phyloP scores from a whole-genome alignment of 352 stramenopile species.

The Albugo candida region DNA sequence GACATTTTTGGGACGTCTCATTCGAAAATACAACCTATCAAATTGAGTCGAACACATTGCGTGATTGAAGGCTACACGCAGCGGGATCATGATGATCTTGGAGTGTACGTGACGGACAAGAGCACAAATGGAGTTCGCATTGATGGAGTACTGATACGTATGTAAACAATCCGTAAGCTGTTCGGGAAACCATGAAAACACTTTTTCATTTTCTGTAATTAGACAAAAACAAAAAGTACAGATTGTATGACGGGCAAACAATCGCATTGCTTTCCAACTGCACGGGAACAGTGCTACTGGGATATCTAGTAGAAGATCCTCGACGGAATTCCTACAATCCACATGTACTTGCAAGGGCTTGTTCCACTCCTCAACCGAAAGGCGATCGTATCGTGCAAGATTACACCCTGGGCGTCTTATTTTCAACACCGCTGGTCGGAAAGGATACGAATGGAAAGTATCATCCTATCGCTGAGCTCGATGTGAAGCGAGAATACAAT shows the following conservation, averaged over 20 bases:
- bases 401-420: slow-evolving; percentile 84
- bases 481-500: slow-evolving; percentile 62
- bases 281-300: slow-evolving; percentile 33
- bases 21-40: slow-evolving; percentile 23
- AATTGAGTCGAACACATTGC: slow-evolving; percentile 41
- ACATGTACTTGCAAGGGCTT: too few species aligned
- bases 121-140: slow-evolving; percentile 55
- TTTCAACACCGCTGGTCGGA: slow-evolving; percentile 84
- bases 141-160: slow-evolving; percentile 18
- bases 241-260: slow-evolving; percentile 33
- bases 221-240: slow-evolving; percentile 25
- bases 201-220: slow-evolving; percentile 1
- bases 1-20: slow-evolving; percentile 18
- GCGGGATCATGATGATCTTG: slow-evolving; percentile 16
- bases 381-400: slow-evolving; percentile 10
- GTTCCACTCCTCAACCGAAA: neutral
- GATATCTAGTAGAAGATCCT: slow-evolving; percentile 58
- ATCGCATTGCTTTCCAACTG: slow-evolving; percentile 54
- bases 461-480: slow-evolving; percentile 76
- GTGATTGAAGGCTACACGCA: slow-evolving; percentile 32
- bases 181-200: neutral
- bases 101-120: slow-evolving; percentile 45
- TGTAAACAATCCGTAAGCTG: neutral
- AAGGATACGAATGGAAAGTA: slow-evolving; percentile 79
- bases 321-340: slow-evolving; percentile 6